phyloP scores from a whole-genome alignment of 2,329 filamentous ascomycete genomes.

The Pseudogymnoascus sp. region DNA sequence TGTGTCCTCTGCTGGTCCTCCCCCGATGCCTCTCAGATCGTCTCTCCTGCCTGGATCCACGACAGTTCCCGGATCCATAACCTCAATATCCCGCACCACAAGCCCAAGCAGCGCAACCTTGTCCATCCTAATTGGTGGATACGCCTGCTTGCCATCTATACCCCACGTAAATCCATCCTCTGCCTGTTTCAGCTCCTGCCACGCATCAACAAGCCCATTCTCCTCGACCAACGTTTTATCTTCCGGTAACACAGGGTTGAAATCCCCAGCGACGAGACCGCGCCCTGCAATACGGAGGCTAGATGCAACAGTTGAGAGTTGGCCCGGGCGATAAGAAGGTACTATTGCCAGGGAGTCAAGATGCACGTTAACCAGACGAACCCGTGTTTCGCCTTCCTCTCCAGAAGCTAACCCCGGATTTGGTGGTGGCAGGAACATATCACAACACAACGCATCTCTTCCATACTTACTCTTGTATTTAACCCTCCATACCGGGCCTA shows the following conservation, averaged over 20 bases:
- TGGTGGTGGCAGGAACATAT: constrained; percentile 22
- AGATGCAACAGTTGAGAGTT: constrained; percentile 24
- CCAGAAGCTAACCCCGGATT: not conserved
- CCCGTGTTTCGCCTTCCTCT: not conserved
- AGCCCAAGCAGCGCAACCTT: constrained; percentile 30
- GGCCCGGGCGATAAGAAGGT: constrained; percentile 26
- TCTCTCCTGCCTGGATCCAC: not conserved
- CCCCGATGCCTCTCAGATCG: not conserved
- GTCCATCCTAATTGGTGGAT: constrained; percentile 31
- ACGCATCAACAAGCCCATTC: constrained; percentile 31
- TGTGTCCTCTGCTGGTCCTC: not conserved
- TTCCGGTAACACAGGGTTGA: constrained; percentile 32
- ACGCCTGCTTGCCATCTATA: constrained; percentile 27
- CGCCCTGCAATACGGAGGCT: constrained; percentile 23
- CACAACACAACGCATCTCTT: constrained; percentile 32
- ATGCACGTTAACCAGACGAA: constrained; percentile 34
- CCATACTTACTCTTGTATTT: constrained; percentile 27
- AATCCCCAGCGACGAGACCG: constrained; percentile 34
- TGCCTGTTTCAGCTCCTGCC: constrained; percentile 24
- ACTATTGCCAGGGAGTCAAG: constrained; percentile 29
- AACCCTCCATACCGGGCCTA: constrained; percentile 29
- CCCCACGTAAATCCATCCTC: constrained; percentile 34
- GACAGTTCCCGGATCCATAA: constrained; percentile 17
- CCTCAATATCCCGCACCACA: constrained; percentile 17
- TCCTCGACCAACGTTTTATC: constrained; percentile 27